Evolutionary conservation across 1,284 basidiomycete genomes (phyloP), one percentile per base, ranked within the genome.

Genomic region (Grifola frondosa): DNA sequence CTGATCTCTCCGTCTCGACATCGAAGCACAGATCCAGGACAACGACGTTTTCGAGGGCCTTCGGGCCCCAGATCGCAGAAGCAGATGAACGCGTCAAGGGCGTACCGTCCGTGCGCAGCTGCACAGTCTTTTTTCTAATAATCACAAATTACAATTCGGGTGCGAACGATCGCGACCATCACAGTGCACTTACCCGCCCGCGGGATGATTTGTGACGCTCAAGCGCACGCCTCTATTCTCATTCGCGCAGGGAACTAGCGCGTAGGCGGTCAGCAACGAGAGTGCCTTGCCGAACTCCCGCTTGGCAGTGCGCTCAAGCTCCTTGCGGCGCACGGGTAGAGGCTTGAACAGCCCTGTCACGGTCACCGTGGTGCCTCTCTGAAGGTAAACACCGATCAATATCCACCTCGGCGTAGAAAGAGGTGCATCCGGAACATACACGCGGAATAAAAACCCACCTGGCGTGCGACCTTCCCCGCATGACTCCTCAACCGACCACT

Each of bases 321-420:
- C 96, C 60, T 95, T 95, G 6, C 93, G 75, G 3, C 97, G 80
- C 3, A 99, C 97, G 0, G 97, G 93, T 0, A 97, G 74, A 0
- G 86, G 77, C 8, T 73, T 68, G 67, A 99, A 98, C 4, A 98
- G 73, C 9, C 82, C 80, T 0, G 77, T 73, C 3, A 98, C 67
- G 0, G 73, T 74, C 15, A 97, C 77, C 0, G 94, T 97, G 0
- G 96, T 98, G 1, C 97, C 97, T 43, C 87, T 77, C 87, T 97
- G 58, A 26, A 26, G 34, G 44, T 43, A 48, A 23, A 34, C 17
- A 26, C n/a, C n/a, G n/a, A n/a, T n/a, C n/a, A n/a, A n/a, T n/a
- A n/a, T n/a, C n/a, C n/a, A n/a, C n/a, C n/a, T n/a, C n/a, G n/a
- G n/a, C n/a, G n/a, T n/a, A n/a, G n/a, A n/a, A n/a, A n/a, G n/a